Percentiles rank a stretch among this genome's conserved stretches.
Conservation (phyloP, 805 yeast genomes). For the Monosporozyma yasuniensis region DNA sequence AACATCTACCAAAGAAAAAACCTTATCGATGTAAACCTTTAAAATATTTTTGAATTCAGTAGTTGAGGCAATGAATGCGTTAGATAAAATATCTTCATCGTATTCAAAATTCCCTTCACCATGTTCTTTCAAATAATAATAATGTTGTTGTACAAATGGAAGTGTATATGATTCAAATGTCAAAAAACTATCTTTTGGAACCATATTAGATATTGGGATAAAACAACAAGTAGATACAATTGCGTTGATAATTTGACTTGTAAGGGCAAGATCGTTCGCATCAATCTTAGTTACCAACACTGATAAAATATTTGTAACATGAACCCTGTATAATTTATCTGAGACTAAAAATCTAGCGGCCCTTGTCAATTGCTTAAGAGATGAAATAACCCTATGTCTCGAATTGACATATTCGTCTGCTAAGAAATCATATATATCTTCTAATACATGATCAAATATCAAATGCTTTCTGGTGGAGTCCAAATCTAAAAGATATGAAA, state of each 20-base stretch:
- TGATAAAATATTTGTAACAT: slow-evolving; percentile 63
- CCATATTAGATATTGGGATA: slow-evolving; percentile 58
- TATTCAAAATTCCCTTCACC: slow-evolving; percentile 37
- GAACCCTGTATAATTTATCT: slow-evolving; percentile 60
- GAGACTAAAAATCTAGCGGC: slow-evolving; percentile 61
- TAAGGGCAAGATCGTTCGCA: slow-evolving; percentile 72
- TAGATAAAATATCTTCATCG: slow-evolving; percentile 39
- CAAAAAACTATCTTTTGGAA: slow-evolving; percentile 56
- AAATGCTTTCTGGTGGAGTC: slow-evolving; percentile 35
- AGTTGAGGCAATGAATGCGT: slow-evolving; percentile 65
- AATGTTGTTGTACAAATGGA: slow-evolving; percentile 58
- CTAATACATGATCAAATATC: slow-evolving; percentile 44
- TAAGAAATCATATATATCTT: slow-evolving; percentile 72
- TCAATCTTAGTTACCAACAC: slow-evolving; percentile 76
- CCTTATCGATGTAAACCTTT: slow-evolving; percentile 45
- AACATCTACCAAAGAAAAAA: slow-evolving; percentile 55
- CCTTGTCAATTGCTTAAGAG: slow-evolving; percentile 58
- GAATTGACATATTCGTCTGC: slow-evolving; percentile 56
- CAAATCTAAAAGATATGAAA: slow-evolving; percentile 56
- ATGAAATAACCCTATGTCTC: slow-evolving; percentile 70
- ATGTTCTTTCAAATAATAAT: slow-evolving; percentile 39
- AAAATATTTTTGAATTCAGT: slow-evolving; percentile 57
- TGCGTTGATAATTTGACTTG: slow-evolving; percentile 61
- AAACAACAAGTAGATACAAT: slow-evolving; percentile 69
- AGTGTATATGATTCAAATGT: slow-evolving; percentile 34